Base-by-base conservation (phyloP, 2,329 filamentous ascomycete species). In the Trichoderma harzianum region DNA sequence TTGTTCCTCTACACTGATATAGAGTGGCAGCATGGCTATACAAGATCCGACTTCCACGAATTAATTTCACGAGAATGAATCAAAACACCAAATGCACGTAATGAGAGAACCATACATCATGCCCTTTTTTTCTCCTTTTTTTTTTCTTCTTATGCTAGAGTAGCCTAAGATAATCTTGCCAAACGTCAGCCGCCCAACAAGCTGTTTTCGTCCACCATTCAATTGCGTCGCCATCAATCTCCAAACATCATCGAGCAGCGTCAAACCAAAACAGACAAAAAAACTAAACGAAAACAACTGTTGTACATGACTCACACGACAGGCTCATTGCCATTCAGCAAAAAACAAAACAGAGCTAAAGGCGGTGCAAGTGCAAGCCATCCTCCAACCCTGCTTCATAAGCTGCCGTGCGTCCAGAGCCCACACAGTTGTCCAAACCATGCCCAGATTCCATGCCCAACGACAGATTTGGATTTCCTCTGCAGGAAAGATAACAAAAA, bases 391-490 rank as follows among this genome's bases (percentile, higher is more conserved):
- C 32, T 43, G 21, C 24, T 18, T 32, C 43, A 32, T 51, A 18
- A 34, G 39, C 65, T 34, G 57, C 18, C 70, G 57, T 69, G 60
- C 51, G 71, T 47, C 60, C 43, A 39, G 68, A 71, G 69, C 62
- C 71, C 71, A 62, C 67, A 71, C 61, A 66, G 69, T 62, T 72
- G 62, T 72, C 71, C 71, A 72, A 71, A 39, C 68, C 68, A 32
- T 63, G 24, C 30, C 28, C 55, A 61, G 51, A 61, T 71, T 53
- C 53, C 39, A 67, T 58, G 30, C 64, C 68, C 62, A 62, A 30
- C 32, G 30, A 57, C 53, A 58, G 61, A 39, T 47, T 67, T 61
- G 61, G 68, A 71, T 43, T 32, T 55, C 64, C 62, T 67, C 61
- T 66, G 63, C 62, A 62, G 68, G 57, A 72, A 64, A 53, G 43